Conservation (phyloP, 2,329 filamentous ascomycete genomes). For the Fusarium sp. region DNA sequence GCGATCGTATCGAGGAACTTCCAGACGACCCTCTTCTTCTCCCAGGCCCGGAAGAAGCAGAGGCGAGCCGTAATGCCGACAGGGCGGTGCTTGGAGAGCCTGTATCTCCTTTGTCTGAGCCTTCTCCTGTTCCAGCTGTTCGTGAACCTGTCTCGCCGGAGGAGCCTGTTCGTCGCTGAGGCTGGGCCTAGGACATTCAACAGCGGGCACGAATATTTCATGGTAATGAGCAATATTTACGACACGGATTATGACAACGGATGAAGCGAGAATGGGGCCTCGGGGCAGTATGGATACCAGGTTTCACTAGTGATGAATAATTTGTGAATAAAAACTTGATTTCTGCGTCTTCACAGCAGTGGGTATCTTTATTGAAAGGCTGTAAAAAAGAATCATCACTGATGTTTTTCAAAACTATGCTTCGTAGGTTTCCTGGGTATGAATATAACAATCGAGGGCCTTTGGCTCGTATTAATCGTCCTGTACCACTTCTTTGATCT, state of each 20-base stretch:
- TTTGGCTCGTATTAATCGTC: conserved; percentile 64
- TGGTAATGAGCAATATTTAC: conserved; percentile 37
- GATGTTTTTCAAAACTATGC: conserved; percentile 3
- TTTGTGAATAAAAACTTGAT: conserved; percentile 34
- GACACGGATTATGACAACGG: conserved; percentile 27
- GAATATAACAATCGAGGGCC: not conserved
- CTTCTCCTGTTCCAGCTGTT: conserved; percentile 20
- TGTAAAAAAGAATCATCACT: conserved; percentile 2
- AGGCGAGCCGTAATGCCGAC: conserved; percentile 15
- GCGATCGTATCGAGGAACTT: conserved; percentile 64
- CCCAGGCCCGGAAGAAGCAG: conserved; percentile 52
- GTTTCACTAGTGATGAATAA: conserved; percentile 26
- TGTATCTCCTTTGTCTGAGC: conserved; percentile 40
- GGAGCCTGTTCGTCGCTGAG: conserved; percentile 30
- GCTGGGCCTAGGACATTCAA: not conserved
- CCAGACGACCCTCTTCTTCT: conserved; percentile 64
- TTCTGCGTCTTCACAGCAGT: conserved; percentile 45
- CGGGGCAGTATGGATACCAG: conserved; percentile 25
- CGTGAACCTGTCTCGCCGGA: conserved; percentile 25
- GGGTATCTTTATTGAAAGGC: conserved; percentile 49
- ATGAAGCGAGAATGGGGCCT: conserved; percentile 22
- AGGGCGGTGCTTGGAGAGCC: conserved; percentile 30
- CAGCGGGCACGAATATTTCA: not conserved
- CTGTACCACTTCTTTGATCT: conserved; percentile 77
- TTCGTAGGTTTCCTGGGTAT: not conserved